Base-by-base conservation (phyloP, 2,329 filamentous ascomycete species). In the Hysterium pulicare region DNA sequence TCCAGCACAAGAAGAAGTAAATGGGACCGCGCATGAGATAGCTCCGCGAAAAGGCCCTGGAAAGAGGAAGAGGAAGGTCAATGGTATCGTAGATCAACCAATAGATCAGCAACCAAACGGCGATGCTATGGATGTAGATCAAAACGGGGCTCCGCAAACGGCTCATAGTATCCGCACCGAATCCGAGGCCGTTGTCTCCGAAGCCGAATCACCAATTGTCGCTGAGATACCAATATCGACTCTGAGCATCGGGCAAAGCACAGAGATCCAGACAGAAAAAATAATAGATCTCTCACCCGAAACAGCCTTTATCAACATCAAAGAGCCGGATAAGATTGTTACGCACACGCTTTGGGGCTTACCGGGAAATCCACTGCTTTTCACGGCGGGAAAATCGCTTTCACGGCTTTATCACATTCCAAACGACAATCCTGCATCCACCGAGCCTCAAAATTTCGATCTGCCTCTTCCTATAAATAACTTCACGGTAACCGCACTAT, bases 61-160 rank as follows among this genome's bases (percentile, higher is more conserved):
- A 42, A 64, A 60, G 57, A 50, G 58, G 41, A 66, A 67, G 52
- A 22, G 30, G n/a, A 64, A 61, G 41, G 40, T 55, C 1, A 65
- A 65, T 38, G 62, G 62, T 47, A 47, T 63, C 40, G 24, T 31
- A 7, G 62, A 62, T 4, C 55, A 57, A 39, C 55, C 56, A 16
- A 38, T 50, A 37, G 53, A 63, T 26, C 51, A 57, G 10, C 63
- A 69, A 23, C 45, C 66, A 42, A 73, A 74, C 50, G 71, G 70
- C 44, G 69, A 75, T 47, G 66, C 62, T 41, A 74, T 74, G 70
- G 71, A 74, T 15, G 53, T 74, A 5, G 72, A 71, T 41, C 58
- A 57, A 13, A 65, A 64, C 31, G 63, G 61, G 30, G 42, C 47
- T 24, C 50, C 51, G 24, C 56, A 59, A 31, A 51, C 56, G 11